Base-by-base conservation (phyloP, 2,329 filamentous ascomycete genomes). In the Ceratocystis cacaofunesta region DNA sequence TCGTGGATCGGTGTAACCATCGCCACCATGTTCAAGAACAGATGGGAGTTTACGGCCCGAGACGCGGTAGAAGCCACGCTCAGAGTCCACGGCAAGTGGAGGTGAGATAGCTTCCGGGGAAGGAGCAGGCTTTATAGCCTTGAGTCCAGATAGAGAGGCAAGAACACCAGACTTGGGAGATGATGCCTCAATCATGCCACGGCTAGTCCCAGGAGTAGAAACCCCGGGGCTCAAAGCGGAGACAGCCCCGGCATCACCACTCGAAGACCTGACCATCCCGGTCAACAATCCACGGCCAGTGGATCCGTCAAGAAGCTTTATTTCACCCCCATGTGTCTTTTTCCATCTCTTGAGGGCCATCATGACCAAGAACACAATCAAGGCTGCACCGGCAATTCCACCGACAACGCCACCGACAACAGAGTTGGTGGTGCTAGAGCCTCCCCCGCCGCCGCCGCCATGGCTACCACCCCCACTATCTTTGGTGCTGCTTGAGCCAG, bases 1-100 rank as follows among this genome's bases (percentile, higher is more conserved):
- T 4, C 74, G 73, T 7, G 76, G 78, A 67, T 83, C 82, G 22
- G 78, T 78, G 72, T 84, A 87, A 1, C 85, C 85, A 71, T 87
- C 84, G 5, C 84, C 85, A 15, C 85, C 84, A 60, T 77, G 78
- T 67, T 83, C 78, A 46, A 87, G 74, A 8, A 87, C 84, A 1
- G 85, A 84, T 2, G 82, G 81, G 66, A 88, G 72, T 70, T 87
- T 87, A 70, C 80, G 80, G 68, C 85, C 85, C 5, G 85, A 85
- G 1, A 88, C 80, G 36, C 84, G 81, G 68, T 85, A 82, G 72
- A 88, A 88, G 0, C 84, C 82, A 68, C 78, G 76, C 70, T 87
- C 83, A 32, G 76, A 76, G 75, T 52, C 63, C 5, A 30, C 62
- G 72, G 72, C 17, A 71, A 71, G 61, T 68, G 72, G 70, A 69